phyloP scores from a whole-genome alignment of 2,329 filamentous ascomycete species.

The Trichoderma oligosporum region DNA sequence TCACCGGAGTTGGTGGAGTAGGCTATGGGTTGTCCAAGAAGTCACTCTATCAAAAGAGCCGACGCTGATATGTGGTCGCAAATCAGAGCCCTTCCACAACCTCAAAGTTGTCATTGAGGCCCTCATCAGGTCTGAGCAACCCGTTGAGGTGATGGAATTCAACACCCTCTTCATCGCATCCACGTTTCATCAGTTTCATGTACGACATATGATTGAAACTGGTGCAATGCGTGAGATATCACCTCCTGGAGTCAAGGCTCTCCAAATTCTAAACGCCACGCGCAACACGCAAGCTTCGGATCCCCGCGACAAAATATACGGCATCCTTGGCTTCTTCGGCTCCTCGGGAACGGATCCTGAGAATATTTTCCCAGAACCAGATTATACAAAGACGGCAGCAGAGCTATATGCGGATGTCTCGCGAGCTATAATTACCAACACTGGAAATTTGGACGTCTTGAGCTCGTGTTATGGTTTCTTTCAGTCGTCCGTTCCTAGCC shows the following conservation, averaged over 20 bases:
- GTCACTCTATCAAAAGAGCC: neutral
- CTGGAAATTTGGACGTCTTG: neutral
- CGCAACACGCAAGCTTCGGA: slow-evolving; percentile 3
- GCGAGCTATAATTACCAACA: slow-evolving; percentile 5
- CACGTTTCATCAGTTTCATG: slow-evolving; percentile 7
- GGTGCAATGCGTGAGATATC: neutral
- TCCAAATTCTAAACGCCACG: neutral
- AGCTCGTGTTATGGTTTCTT: slow-evolving; percentile 12
- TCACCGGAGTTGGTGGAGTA: slow-evolving; percentile 5
- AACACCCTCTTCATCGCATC: neutral
- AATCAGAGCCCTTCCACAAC: slow-evolving; percentile 3
- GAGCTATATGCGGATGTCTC: slow-evolving; percentile 9
- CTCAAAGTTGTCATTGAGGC: slow-evolving; percentile 5
- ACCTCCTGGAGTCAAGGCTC: neutral
- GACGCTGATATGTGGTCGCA: neutral
- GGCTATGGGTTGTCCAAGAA: slow-evolving; percentile 10
- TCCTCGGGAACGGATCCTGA: neutral
- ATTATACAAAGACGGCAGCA: neutral
- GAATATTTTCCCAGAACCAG: slow-evolving; percentile 8
- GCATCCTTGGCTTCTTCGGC: slow-evolving; percentile 14
- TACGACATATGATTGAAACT: slow-evolving; percentile 1
- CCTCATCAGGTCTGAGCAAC: neutral
- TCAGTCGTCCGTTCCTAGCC: neutral
- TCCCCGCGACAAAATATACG: slow-evolving; percentile 14
- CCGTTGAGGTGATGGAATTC: neutral